Base-by-base conservation (phyloP, 352 stramenopile genomes). In the Phytophthora multivora region DNA sequence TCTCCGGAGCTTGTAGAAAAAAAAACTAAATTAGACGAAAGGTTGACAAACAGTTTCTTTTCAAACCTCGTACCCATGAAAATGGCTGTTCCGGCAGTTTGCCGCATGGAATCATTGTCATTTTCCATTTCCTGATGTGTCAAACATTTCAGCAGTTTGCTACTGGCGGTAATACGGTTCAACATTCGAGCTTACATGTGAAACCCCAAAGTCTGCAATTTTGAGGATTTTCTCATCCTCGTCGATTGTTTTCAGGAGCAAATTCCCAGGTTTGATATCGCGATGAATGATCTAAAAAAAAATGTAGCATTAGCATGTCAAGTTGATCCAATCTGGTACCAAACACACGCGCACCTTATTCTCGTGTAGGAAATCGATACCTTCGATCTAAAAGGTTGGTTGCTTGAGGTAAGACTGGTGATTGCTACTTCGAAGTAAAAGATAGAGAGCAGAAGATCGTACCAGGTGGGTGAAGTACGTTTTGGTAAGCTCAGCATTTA, bases 201-300 rank as follows among this genome's bases (percentile, higher is more conserved):
- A 93, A 59, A 91, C 79, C 16, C 85, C 85, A 64, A 93, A 93
- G 58, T 93, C 85, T 10, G 85, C 83, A 49, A 93, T 79, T 49
- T 92, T 93, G 26, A 93, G 73, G n/a, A 91, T 72, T 30, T 72
- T 68, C 48, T 89, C 83, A 35, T 76, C 67, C 19, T 88, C 73
- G 11, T 79, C 78, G 2, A 71, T 41, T 8, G 69, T 78, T 54
- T 89, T 90, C 23, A 92, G 71, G 18, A 93, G 61, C 51, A 93
- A 63, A 26, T 93, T 92, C 5, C 85, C 83, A 13, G 85, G 85
- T 21, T 93, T 93, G 55, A 93, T 92, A 40, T 93, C 85, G 8
- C 85, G 80, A 53, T 93, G 85, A 48, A 93, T 90, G 51, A 93
- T 80, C 79, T 90, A 48, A 15, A 0, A 3, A n/a, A n/a, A n/a